Evolutionary conservation across 2,329 filamentous ascomycete species (phyloP).

Genomic region (Rhynchosporium graminicola): DNA sequence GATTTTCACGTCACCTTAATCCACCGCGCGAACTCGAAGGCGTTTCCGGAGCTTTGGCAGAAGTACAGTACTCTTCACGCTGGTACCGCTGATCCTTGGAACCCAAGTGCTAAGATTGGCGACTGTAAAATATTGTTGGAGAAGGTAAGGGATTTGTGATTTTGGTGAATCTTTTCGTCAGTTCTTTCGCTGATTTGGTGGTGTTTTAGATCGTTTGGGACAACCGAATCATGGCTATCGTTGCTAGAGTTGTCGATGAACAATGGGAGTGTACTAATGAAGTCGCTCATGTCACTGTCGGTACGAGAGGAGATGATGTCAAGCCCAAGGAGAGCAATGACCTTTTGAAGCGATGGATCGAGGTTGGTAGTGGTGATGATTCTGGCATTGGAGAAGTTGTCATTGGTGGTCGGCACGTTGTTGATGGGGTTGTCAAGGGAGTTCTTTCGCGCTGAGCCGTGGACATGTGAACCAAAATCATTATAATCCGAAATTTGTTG

Average conservation of each 20-base stretch:
- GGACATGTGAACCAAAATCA: conserved; percentile 1
- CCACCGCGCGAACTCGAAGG: conserved; percentile 66
- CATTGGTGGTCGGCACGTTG: conserved; percentile 33
- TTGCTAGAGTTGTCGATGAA: conserved; percentile 69
- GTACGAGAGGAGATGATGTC: conserved; percentile 70
- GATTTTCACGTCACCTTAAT: conserved; percentile 94
- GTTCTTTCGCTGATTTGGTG: conserved; percentile 12
- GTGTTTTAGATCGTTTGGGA: conserved; percentile 74
- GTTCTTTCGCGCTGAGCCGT: conserved; percentile 32
- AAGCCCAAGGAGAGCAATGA: conserved; percentile 97
- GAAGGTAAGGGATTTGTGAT: conserved; percentile 46
- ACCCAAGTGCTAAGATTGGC: conserved; percentile 57
- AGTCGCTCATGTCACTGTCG: conserved; percentile 85
- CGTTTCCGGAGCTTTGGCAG: conserved; percentile 73
- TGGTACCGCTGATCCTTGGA: conserved; percentile 37
- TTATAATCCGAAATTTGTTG: not conserved
- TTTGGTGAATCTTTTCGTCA: not conserved
- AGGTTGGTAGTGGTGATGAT: conserved; percentile 49
- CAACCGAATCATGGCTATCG: conserved; percentile 84
- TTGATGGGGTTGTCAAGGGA: conserved; percentile 38
- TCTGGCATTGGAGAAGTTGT: conserved; percentile 38
- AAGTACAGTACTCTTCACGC: conserved; percentile 64
- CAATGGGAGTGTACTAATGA: conserved; percentile 73
- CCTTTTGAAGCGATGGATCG: conserved; percentile 73
- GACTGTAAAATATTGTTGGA: conserved; percentile 65